Percentiles rank a stretch among this genome's conserved stretches.
Conservation (phyloP, 176 grass and related monocot genomes). For the Ensete glaucum region DNA sequence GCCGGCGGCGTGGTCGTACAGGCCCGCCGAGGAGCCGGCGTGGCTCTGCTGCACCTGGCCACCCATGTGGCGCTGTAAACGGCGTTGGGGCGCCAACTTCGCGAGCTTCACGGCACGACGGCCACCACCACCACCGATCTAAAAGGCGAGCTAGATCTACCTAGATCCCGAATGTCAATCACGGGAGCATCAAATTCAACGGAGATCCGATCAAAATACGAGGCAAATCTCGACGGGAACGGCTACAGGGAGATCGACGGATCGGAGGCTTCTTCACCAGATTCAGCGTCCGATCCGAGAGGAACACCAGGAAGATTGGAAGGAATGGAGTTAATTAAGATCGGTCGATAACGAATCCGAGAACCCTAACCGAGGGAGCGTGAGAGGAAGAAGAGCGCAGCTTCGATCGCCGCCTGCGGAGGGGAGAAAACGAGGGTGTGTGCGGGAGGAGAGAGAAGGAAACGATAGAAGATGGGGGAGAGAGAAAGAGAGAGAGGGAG, state of each 20-base stretch:
- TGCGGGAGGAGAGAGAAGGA: not conserved
- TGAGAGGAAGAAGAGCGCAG: not conserved
- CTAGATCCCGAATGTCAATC: not conserved
- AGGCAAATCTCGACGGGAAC: not conserved
- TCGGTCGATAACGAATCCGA: not conserved
- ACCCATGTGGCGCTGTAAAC: slow-evolving; percentile 76
- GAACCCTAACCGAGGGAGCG: slow-evolving; percentile 1
- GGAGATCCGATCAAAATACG: not conserved
- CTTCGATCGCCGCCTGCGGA: not conserved
- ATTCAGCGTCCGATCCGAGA: not conserved
- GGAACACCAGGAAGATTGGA: not conserved
- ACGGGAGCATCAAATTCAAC: not conserved
- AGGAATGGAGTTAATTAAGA: not conserved
- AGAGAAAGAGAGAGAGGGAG: not conserved
- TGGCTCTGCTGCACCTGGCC: slow-evolving; percentile 29
- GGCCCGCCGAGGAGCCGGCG: slow-evolving; percentile 53
- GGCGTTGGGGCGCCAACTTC: slow-evolving; percentile 96
- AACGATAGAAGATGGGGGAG: not conserved
- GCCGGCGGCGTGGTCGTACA: slow-evolving; percentile 18
- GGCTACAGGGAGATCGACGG: not conserved
- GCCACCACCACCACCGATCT: not conserved
- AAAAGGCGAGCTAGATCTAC: not conserved
- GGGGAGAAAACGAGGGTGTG: not conserved
- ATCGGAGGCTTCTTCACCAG: not conserved
- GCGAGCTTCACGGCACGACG: not conserved